These are phyloP conservation scores for Vigna angularis DNA, from an alignment of 306 rosid species.

Conservation along the genomic window DNA sequence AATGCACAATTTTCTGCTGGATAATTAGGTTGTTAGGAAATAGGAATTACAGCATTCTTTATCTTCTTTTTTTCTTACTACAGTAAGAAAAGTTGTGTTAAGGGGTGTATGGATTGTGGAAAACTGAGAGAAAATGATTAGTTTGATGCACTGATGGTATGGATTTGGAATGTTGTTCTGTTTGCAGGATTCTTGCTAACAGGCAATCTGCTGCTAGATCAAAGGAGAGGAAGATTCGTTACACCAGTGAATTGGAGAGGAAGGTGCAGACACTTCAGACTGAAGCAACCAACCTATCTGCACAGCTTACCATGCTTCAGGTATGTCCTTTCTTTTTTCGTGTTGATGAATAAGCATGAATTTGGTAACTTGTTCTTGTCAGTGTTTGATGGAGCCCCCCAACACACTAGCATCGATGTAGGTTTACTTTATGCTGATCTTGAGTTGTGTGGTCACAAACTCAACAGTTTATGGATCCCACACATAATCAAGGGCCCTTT, in stretches of 20 bases:
- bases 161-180: background rate
- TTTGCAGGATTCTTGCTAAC: slow-evolving; percentile 84
- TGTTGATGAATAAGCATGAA: slow-evolving; percentile 26
- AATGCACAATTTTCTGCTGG: background rate
- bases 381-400: slow-evolving; percentile 27
- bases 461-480: slow-evolving; percentile 37
- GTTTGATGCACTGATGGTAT: slow-evolving; percentile 31
- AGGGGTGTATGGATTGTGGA: slow-evolving; percentile 8
- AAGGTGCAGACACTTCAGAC: slow-evolving; percentile 96
- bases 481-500: slow-evolving; percentile 1
- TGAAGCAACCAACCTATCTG: slow-evolving; percentile 95
- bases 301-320: slow-evolving; percentile 92
- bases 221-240: slow-evolving; percentile 92
- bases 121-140: background rate
- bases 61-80: background rate
- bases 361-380: slow-evolving; percentile 40
- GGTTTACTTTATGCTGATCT: slow-evolving; percentile 36
- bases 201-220: slow-evolving; percentile 98
- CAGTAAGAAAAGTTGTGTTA: background rate
- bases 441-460: slow-evolving; percentile 42
- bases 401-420: slow-evolving; percentile 25
- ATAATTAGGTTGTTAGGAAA: background rate
- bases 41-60: background rate
- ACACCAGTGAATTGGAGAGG: slow-evolving; percentile 91
- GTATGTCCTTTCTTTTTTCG: slow-evolving; percentile 50